Base-by-base conservation (phyloP, 2,329 filamentous ascomycete genomes). In the Paraphaeosphaeria sporulosa region DNA sequence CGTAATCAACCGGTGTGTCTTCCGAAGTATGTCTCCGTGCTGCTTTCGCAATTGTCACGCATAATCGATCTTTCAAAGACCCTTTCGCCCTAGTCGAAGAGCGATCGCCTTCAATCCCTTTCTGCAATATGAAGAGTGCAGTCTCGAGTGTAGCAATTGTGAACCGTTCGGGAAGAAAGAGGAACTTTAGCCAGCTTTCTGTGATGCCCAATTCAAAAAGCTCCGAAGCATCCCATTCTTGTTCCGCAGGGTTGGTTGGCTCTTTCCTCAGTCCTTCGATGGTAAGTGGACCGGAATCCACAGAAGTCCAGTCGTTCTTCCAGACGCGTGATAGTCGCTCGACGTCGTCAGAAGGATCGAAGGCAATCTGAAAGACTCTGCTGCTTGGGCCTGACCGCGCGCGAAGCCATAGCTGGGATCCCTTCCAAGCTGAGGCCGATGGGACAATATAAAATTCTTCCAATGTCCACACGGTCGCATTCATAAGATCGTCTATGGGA, bases 141-240 rank as follows among this genome's bases (percentile, higher is more conserved):
- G 93, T 92, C 75, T 97, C 92, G 15, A 99, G 82, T 0, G 92
- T 94, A 8, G 91, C 84, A 36, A 84, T 85, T 0, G 91, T 90
- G 73, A 96, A 98, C 56, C 90, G 88, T 17, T 92, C 93, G 1
- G 95, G 94, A 60, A 87, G 89, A 69, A 98, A 86, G 59, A 99
- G 87, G 65, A 91, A 90, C 30, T 90, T 84, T 9, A 97, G 81
- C 95, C 95, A 99, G 74, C 91, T 91, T 69, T 97, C 92, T 83
- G 76, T 58, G 19, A 59, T 61, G 55, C 40, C 68, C n/a, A 52
- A 63, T 54, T 59, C 94, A 90, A 32, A 87, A 85, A 36, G 64
- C 4, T 75, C 70, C 2, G 70, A 66, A n/a, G 61, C 60, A 32
- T 75, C 68, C 36, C 59, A 56, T 15, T 75, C 74, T 23, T 70